Conservation (phyloP, 75 land plant species). For the Selaginella tamariscina region DNA sequence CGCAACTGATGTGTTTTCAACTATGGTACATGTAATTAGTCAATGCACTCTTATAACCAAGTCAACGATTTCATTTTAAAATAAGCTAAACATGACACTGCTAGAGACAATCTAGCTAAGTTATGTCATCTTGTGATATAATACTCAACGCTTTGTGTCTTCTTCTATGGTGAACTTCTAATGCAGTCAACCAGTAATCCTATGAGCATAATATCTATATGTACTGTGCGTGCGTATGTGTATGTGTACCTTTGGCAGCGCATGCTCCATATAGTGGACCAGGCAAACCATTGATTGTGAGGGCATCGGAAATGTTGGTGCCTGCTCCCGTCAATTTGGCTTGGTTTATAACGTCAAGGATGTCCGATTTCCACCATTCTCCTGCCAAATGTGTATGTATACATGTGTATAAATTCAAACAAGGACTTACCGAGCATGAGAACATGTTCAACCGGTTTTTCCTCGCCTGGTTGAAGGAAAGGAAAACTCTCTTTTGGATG, state of each 20-base stretch:
- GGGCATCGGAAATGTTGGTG: conserved; percentile 32
- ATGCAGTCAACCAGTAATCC: neutral
- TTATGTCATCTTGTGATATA: no score
- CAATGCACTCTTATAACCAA: no score
- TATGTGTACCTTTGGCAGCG: conserved; percentile 21
- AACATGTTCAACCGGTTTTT: neutral
- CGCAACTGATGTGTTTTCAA: no score
- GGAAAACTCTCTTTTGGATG: conserved; percentile 10
- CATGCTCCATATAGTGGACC: conserved; percentile 18
- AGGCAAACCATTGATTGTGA: conserved; percentile 36
- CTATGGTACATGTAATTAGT: no score
- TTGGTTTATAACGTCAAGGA: conserved; percentile 18
- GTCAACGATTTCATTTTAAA: no score
- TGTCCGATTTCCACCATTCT: conserved; percentile 36
- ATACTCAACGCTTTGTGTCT: no score
- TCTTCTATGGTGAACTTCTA: neutral
- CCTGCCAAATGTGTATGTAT: conserved; percentile 6
- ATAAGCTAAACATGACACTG: no score
- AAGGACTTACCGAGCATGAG: neutral
- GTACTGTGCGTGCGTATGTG: neutral
- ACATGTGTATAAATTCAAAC: neutral
- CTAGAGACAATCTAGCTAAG: no score
- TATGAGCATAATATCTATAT: neutral
- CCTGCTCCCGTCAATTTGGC: conserved; percentile 20
- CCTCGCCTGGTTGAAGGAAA: neutral